A percentile compares a stretch with the other conserved stretches of the same genome.
phyloP scores from a whole-genome alignment of 148 eudicot genomes.

The Rhododendron mucronatum region DNA sequence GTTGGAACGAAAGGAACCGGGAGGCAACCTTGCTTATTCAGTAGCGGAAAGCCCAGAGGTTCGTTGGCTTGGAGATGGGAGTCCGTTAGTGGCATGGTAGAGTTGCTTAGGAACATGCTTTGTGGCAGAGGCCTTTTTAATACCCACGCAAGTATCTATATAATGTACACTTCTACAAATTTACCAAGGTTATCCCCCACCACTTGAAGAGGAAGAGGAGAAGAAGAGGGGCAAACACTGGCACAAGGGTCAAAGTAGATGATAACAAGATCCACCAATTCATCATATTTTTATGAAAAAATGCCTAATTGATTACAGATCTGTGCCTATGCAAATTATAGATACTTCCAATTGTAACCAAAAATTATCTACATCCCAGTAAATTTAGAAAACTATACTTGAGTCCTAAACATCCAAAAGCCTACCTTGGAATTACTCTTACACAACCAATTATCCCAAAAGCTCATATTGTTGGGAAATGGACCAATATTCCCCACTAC shows the following conservation, averaged over 20 bases:
- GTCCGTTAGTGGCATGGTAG: background rate
- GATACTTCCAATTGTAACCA: background rate
- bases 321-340: background rate
- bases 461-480: background rate
- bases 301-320: background rate
- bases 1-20: background rate
- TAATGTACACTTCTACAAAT: background rate
- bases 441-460: background rate
- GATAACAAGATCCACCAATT: background rate
- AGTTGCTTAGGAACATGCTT: background rate
- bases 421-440: background rate
- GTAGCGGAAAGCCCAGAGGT: background rate
- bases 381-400: background rate
- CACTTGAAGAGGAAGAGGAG: background rate
- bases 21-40: background rate
- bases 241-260: background rate
- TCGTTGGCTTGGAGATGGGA: background rate
- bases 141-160: background rate
- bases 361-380: background rate
- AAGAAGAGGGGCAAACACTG: background rate
- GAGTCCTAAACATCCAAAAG: background rate
- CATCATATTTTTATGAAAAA: background rate
- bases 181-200: background rate
- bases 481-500: background rate
- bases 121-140: background rate